Evolutionary conservation across 1,284 basidiomycete genomes (phyloP).

Genomic region (Stygiomarasmius scandens): DNA sequence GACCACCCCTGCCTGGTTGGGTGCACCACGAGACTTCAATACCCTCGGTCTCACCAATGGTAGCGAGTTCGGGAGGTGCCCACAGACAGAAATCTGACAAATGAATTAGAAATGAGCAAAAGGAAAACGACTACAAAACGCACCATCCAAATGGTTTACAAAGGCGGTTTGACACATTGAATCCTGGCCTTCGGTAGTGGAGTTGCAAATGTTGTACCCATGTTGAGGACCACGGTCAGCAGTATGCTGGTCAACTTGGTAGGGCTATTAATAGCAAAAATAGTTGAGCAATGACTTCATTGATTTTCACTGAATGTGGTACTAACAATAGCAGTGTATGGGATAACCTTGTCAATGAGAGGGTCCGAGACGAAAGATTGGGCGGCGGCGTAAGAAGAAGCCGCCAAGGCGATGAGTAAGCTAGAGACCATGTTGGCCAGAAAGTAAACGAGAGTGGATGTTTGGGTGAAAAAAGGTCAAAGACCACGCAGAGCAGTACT

Average conservation of each 20-base stretch:
- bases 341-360: conserved; percentile 21
- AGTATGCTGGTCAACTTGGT: conserved; percentile 38
- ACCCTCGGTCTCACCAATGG: conserved; percentile 58
- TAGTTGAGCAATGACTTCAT: not conserved
- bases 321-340: conserved; percentile 20
- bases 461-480: too few relatives aligned
- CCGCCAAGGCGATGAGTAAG: conserved; percentile 3
- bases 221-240: conserved; percentile 41
- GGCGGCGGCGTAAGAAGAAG: conserved; percentile 12
- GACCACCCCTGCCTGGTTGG: conserved; percentile 54
- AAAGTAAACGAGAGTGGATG: not conserved
- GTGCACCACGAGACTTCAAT: conserved; percentile 68
- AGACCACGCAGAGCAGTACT: too few relatives aligned
- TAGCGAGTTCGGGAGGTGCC: conserved; percentile 42
- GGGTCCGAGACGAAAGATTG: conserved; percentile 24
- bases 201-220: conserved; percentile 51
- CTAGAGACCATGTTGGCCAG: not conserved
- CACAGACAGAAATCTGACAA: conserved; percentile 65
- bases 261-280: conserved; percentile 25
- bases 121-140: not conserved
- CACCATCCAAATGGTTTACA: conserved; percentile 32
- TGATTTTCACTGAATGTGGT: not conserved
- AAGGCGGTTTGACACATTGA: conserved; percentile 47
- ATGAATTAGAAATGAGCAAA: conserved; percentile 12
- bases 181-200: conserved; percentile 43